Base-by-base conservation (phyloP, 2,329 filamentous ascomycete species). In the Parafenestella ontariensis region DNA sequence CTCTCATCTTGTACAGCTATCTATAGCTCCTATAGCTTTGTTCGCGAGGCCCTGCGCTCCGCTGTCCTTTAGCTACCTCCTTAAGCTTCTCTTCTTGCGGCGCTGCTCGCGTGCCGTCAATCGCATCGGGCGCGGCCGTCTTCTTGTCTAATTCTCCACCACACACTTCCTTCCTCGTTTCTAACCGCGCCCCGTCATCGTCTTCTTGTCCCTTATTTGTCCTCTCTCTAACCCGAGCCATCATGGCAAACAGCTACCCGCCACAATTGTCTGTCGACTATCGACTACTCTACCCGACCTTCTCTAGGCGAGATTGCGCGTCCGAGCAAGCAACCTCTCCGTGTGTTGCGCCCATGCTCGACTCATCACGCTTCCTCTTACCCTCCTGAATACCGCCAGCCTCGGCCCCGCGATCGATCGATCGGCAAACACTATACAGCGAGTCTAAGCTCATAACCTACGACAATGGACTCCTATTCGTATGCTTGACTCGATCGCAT, bases 191-290 rank as follows among this genome's bases (percentile, higher is more conserved):
- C 56, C 50, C 46, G 33, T 66, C 59, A 54, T 66, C 59, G 53
- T 66, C 59, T 61, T 57, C 68, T 66, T 59, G 66, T 69, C 61
- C 58, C 62, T 73, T 63, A 56, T 64, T 68, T 71, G 69, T 72
- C 63, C 70, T 61, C 68, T 66, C 62, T 76, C 74, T 77, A 71
- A 77, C 75, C 54, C 69, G 69, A 68, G 72, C 70, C 73, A 64
- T 72, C 61, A 70, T 75, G 74, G 76, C 74, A 77, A 77, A 77
- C 73, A 77, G 75, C 72, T 74, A 62, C 62, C 53, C 54, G 49
- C 46, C 49, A 49, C 68, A 58, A 70, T 72, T 72, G 70, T 65
- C 64, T 58, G 33, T 60, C 65, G 59, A 62, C 63, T 60, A 49
- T 58, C 64, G 54, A 59, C 61, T 55, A 37, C 54, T 54, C 54